phyloP scores from a whole-genome alignment of 495 filamentous ascomycete genomes.

The Astrothelium macrocarpum region DNA sequence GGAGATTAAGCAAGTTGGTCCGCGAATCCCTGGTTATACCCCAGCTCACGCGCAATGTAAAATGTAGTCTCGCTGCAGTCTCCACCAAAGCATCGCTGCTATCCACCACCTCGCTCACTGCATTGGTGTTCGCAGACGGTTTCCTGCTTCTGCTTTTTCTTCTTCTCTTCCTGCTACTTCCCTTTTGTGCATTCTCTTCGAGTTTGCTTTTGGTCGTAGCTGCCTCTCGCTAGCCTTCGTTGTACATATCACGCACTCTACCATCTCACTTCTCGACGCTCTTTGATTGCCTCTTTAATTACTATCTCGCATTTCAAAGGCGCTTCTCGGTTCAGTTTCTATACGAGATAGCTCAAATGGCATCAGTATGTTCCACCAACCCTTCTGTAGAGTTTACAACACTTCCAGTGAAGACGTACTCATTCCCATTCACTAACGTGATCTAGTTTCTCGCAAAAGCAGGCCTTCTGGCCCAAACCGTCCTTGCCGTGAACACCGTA shows the following conservation, averaged over 20 bases:
- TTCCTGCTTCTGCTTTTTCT: not conserved
- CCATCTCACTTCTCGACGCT: not conserved
- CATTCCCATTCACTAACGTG: not conserved
- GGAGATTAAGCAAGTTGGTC: not conserved
- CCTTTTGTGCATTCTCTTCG: not conserved
- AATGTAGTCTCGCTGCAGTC: not conserved
- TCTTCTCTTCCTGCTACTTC: slow-evolving; percentile 1
- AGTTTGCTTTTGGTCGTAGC: not conserved
- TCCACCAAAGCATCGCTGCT: not conserved
- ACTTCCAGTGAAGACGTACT: not conserved
- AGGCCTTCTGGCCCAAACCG: slow-evolving; percentile 37
- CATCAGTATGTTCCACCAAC: slow-evolving; percentile 6
- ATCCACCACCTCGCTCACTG: not conserved
- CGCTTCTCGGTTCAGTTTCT: not conserved
- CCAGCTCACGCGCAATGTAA: not conserved
- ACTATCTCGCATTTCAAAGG: not conserved
- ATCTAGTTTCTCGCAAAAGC: not conserved
- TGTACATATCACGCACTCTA: not conserved
- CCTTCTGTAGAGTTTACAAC: not conserved
- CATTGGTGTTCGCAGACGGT: not conserved
- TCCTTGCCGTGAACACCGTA: slow-evolving; percentile 60
- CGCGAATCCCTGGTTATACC: not conserved
- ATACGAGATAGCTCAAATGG: not conserved
- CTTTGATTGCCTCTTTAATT: not conserved
- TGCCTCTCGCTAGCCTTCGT: not conserved